phyloP scores from a whole-genome alignment of 805 yeast genomes.

The Candida piceae region DNA sequence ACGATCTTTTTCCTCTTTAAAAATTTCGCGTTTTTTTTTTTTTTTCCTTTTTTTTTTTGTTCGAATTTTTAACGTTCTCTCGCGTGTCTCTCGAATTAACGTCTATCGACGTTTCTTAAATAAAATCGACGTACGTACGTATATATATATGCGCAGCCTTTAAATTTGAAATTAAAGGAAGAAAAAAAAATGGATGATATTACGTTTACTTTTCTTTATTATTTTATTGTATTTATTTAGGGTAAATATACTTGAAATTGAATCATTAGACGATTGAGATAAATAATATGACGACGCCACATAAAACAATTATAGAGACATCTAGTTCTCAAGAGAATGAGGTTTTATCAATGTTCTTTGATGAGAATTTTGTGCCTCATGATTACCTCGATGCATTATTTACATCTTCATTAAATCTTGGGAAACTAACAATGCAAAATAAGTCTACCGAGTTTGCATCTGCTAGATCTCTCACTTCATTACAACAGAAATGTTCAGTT shows the following conservation, averaged over 20 bases:
- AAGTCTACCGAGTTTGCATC: constrained; percentile 29
- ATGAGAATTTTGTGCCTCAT: constrained; percentile 58
- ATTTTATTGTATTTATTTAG: too few species aligned
- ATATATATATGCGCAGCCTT: too few species aligned
- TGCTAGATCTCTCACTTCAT: constrained; percentile 29
- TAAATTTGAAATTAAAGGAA: too few species aligned
- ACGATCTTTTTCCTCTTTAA: neutral
- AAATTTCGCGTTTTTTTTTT: too few species aligned
- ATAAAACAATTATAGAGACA: neutral
- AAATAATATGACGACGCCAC: neutral
- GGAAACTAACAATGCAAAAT: constrained; percentile 10
- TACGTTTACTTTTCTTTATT: too few species aligned
- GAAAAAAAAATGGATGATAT: too few species aligned
- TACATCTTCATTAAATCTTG: constrained; percentile 32
- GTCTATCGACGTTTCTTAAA: too few species aligned
- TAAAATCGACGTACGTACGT: too few species aligned
- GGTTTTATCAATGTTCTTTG: constrained; percentile 62
- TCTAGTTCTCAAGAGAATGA: constrained; percentile 28
- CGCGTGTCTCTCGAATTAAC: too few species aligned
- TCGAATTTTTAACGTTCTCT: too few species aligned
- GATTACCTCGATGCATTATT: constrained; percentile 61
- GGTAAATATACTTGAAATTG: neutral
- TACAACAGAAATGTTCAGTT: constrained; percentile 45
- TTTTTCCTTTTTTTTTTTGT: too few species aligned
- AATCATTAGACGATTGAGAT: too few species aligned